Conservation (phyloP, 2,329 filamentous ascomycete genomes). For the Helotiales sp. region DNA sequence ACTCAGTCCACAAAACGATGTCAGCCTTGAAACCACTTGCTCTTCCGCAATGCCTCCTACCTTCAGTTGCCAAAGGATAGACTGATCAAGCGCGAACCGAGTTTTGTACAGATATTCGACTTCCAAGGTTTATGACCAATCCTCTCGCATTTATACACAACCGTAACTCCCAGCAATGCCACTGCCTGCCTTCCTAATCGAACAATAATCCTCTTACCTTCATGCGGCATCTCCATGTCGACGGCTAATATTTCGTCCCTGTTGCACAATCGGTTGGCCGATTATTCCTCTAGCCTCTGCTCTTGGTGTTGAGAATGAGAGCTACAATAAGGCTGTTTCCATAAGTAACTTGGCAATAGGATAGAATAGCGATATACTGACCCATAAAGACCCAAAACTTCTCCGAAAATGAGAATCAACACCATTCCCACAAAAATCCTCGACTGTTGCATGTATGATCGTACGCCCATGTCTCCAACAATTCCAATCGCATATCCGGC, state of each 20-base stretch:
- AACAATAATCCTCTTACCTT: constrained; percentile 32
- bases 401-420: constrained; percentile 95
- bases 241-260: not conserved
- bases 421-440: constrained; percentile 99
- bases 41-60: not conserved
- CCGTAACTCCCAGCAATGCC: constrained; percentile 43
- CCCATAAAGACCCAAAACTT: constrained; percentile 97
- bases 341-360: constrained; percentile 18
- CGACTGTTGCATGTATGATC: constrained; percentile 95
- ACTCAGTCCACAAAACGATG: not conserved
- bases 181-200: constrained; percentile 33
- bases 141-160: constrained; percentile 36
- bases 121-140: constrained; percentile 25
- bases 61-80: not conserved
- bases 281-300: constrained; percentile 36
- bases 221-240: not conserved
- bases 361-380: constrained; percentile 52
- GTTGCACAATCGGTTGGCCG: not conserved
- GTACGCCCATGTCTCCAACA: constrained; percentile 91
- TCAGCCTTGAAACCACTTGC: not conserved
- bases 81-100: not conserved
- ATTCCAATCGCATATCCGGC: constrained; percentile 96
- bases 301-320: constrained; percentile 88
- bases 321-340: constrained; percentile 80
- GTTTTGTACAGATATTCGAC: constrained; percentile 34